Conservation (phyloP, 1,284 basidiomycete genomes). For the Irpex sp. region DNA sequence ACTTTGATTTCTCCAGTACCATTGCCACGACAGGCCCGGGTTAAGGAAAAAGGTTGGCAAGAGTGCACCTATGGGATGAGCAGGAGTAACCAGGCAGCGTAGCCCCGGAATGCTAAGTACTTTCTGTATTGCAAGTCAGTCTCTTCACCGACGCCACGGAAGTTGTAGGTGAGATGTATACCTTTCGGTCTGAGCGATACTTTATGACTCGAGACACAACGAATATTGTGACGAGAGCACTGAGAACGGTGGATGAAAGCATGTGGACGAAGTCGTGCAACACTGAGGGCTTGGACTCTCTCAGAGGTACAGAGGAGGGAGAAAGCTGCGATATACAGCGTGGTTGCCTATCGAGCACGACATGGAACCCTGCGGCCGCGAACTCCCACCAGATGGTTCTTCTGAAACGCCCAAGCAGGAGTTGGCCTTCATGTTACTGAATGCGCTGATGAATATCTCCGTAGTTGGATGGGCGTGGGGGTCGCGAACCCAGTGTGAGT, state of each 20-base stretch:
- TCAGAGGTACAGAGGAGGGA: too few species aligned
- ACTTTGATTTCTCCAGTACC: conserved; percentile 14
- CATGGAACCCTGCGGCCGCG: too few species aligned
- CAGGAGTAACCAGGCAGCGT: conserved; percentile 8
- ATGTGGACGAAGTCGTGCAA: not conserved
- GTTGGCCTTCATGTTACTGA: too few species aligned
- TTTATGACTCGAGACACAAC: not conserved
- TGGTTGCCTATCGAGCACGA: too few species aligned
- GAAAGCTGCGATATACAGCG: too few species aligned
- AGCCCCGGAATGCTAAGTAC: conserved; percentile 9
- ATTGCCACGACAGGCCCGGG: conserved; percentile 13
- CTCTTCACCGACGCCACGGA: not conserved
- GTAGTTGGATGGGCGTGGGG: too few species aligned
- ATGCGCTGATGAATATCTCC: too few species aligned
- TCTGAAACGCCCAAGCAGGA: too few species aligned
- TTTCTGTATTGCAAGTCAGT: not conserved
- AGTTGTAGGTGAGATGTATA: not conserved
- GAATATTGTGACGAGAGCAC: not conserved
- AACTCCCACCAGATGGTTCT: too few species aligned
- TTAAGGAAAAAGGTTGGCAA: conserved; percentile 12
- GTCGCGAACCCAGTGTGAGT: too few species aligned
- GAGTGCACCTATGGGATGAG: conserved; percentile 5
- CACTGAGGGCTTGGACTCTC: not conserved
- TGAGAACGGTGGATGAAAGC: not conserved
- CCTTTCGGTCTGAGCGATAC: not conserved